A percentile compares a stretch with the other conserved stretches of the same genome.
Conservation (phyloP, 179 eudicot species). For the Beta corolliflora region DNA sequence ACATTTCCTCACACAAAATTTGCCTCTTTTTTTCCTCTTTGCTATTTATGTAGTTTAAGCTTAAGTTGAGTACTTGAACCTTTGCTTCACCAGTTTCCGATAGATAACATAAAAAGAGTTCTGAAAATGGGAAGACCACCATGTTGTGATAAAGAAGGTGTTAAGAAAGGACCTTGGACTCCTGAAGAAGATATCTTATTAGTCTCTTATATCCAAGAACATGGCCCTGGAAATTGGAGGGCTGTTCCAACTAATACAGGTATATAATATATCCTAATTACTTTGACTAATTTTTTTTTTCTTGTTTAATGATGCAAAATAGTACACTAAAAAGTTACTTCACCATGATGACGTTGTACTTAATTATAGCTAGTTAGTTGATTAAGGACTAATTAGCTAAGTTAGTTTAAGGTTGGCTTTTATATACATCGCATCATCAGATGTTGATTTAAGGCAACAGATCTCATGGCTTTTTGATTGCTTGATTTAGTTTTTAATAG, state of each 20-base stretch:
- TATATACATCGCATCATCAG: no score
- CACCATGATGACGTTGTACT: no score
- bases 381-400: no score
- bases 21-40: background rate
- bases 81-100: constrained; percentile 37
- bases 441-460: background rate
- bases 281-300: no score
- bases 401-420: no score
- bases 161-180: constrained; percentile 92
- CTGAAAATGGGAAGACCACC: constrained; percentile 73
- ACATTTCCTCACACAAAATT: background rate
- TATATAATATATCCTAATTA: background rate
- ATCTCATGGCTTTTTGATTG: background rate
- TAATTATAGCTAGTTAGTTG: no score
- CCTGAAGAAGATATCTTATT: constrained; percentile 82
- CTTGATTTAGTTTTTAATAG: background rate
- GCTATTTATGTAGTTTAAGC: constrained; percentile 19
- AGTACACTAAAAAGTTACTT: no score
- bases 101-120: constrained; percentile 6
- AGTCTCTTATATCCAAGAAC: constrained; percentile 72
- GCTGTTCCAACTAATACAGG: constrained; percentile 76
- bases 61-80: constrained; percentile 19
- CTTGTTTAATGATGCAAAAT: no score
- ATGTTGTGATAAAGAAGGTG: constrained; percentile 77
- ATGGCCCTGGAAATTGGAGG: constrained; percentile 84